Evolutionary conservation across 2,329 filamentous ascomycete genomes (phyloP), one percentile per base, ranked within the genome.

Genomic region (Diatrype stigma): DNA sequence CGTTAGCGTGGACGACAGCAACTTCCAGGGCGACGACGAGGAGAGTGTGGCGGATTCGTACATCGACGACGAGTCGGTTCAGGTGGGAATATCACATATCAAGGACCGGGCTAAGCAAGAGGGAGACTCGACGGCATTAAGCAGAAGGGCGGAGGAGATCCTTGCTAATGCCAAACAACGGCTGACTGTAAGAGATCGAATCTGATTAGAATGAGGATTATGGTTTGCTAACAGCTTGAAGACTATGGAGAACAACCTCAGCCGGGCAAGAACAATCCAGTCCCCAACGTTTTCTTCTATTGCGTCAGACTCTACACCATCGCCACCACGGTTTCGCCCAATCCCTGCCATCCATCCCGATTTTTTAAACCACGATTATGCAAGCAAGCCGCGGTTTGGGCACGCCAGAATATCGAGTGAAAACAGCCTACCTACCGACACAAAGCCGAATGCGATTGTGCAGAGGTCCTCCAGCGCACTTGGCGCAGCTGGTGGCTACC

Each of bases 201-300:
- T 32, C 26, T 17, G 12, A n/a, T 48, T 10, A 47, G 35, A 21
- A n/a, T 38, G 14, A 7, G n/a, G 40, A 40, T 35, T 34, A 4
- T 7, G n/a, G 22, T 46, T 42, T 30, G 46, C 63, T 69, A 56
- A 71, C 53, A 42, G 34, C 35, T 49, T 46, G 21, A 67, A 95
- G 90, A 88, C 89, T 30, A 96, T 96, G 91, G 93, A 96, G 70
- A 90, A 87, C 35, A 96, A 96, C 60, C 76, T 96, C 19, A 86
- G 80, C 51, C 86, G 90, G 54, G 92, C 90, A 28, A 82, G 90
- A 60, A 84, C 81, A 56, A 86, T 86, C 10, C 74, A 81, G 44
- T 71, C 75, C 63, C 71, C 69, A 56, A 65, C 70, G 35, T 64
- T 68, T 12, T 68, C 66, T 4, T 59, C 56, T 14, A 47, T 64